Evolutionary conservation across 441 rosid genomes (phyloP).

Genomic region (Biscutella laevigata): DNA sequence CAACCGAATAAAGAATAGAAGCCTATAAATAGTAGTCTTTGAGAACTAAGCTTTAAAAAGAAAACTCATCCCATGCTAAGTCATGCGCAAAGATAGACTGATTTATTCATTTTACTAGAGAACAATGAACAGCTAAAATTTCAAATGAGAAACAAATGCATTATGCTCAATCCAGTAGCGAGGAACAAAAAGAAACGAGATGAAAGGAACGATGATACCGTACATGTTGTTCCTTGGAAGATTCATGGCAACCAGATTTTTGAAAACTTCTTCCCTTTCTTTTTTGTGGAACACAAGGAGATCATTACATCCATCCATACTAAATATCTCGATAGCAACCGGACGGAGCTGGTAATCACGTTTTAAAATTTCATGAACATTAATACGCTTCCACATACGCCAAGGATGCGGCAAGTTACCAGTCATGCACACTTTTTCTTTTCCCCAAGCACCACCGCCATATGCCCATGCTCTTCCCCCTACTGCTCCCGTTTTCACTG

Average conservation of each 20-base stretch:
- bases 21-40: neutral
- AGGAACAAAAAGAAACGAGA: conserved; percentile 15
- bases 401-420: conserved; percentile 93
- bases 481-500: conserved; percentile 45
- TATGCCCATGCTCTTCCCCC: conserved; percentile 99
- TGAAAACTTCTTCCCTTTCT: conserved; percentile 99
- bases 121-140: neutral
- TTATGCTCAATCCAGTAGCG: conserved; percentile 1
- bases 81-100: neutral
- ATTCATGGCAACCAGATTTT: conserved; percentile 91
- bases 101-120: neutral
- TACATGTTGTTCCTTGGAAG: conserved; percentile 99
- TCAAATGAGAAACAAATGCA: conserved; percentile 2
- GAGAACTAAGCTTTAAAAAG: neutral
- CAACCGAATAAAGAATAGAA: neutral
- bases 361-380: conserved; percentile 94
- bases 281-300: conserved; percentile 97
- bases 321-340: conserved; percentile 98
- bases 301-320: conserved; percentile 99
- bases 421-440: conserved; percentile 74
- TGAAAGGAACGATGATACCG: conserved; percentile 28
- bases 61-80: conserved; percentile 4
- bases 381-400: conserved; percentile 99
- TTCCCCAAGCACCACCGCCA: conserved; percentile 99
- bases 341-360: conserved; percentile 99